A percentile compares a stretch with the other conserved stretches of the same genome.
These are phyloP conservation scores for Aureobasidium sp. DNA, from an alignment of 2,329 filamentous ascomycete genomes.

Conservation along the genomic window DNA sequence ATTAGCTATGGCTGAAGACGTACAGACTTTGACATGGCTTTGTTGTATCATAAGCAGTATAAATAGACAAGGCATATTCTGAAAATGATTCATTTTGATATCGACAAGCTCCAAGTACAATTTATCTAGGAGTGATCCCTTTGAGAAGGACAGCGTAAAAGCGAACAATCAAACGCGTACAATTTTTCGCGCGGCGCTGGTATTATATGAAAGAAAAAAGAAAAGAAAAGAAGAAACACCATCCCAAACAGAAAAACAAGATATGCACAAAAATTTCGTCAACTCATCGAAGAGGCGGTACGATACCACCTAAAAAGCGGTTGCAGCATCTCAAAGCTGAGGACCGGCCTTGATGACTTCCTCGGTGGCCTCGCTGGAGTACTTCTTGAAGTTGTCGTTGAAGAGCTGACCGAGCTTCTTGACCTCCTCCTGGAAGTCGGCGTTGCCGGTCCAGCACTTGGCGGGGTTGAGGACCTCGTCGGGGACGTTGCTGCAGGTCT, in stretches of 20 bases:
- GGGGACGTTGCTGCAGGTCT: constrained; percentile 80
- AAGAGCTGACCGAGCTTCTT: constrained; percentile 85
- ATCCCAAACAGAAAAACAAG: not conserved
- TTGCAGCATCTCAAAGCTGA: not conserved
- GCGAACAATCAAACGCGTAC: not conserved
- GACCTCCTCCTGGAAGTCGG: constrained; percentile 81
- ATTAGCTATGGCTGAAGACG: no score
- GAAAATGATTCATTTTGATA: not conserved
- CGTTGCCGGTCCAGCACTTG: constrained; percentile 79
- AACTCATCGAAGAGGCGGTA: constrained; percentile 4
- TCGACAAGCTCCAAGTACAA: not conserved
- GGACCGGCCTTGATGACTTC: constrained; percentile 43
- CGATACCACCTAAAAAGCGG: not conserved
- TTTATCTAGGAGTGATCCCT: constrained; percentile 10
- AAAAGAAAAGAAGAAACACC: not conserved
- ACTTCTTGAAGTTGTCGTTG: constrained; percentile 97
- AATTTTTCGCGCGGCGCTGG: constrained; percentile 8
- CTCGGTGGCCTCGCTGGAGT: constrained; percentile 62
- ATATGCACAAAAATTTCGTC: constrained; percentile 8
- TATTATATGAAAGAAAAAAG: not conserved
- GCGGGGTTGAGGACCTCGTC: constrained; percentile 89
- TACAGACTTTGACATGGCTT: no score
- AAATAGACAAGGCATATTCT: no score
- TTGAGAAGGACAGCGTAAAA: not conserved
- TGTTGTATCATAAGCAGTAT: no score